Base-by-base conservation (phyloP, 495 filamentous ascomycete species). In the Penicillium nucicola region DNA sequence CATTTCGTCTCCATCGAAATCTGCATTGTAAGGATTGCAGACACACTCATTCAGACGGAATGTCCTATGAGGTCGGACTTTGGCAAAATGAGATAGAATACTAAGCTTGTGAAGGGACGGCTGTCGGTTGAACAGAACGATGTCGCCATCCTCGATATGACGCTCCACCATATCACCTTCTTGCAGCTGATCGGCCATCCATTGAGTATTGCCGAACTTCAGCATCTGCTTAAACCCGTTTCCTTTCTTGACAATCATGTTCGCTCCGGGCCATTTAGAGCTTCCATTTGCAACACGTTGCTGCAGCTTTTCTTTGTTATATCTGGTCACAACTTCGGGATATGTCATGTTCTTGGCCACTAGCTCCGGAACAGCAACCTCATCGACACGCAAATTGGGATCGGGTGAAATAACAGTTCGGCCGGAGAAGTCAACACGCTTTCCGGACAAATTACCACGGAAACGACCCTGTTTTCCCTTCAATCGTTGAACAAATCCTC, bases 1-100 rank as follows among this genome's bases (percentile, higher is more conserved):
- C 93, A 98, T 98, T 68, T 98, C 93, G 55, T 98, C 93, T 57
- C 93, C 93, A 59, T 98, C 93, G 63, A 98, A 98, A 84, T 98
- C 93, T 37, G 93, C 93, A 69, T 98, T 98, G 79, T 98, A 98
- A 8, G 93, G 93, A 36, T 89, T 92, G 65, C 93, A 98, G 6
- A 95, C 93, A 80, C 93, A 97, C 64, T 98, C 93, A 63, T 98
- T 98, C 43, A 98, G 77, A 38, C 93, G 86, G 69, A 98, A 97
- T 0, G 93, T 98, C 64, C 92, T 85, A 83, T 95, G 92, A 5
- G 92, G 93, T 42, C 95, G 85, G 41, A 98, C 83, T 65, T 95
- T 96, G 50, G 85, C 93, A 59, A 84, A 85, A 71, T 98, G 93
- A 59, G 86, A 89, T 63, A 98, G 88, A 66, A 98, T 97, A 80